Conservation (phyloP, 1,139 yeast genomes). For the Kurtzmaniella quercitrusa region DNA sequence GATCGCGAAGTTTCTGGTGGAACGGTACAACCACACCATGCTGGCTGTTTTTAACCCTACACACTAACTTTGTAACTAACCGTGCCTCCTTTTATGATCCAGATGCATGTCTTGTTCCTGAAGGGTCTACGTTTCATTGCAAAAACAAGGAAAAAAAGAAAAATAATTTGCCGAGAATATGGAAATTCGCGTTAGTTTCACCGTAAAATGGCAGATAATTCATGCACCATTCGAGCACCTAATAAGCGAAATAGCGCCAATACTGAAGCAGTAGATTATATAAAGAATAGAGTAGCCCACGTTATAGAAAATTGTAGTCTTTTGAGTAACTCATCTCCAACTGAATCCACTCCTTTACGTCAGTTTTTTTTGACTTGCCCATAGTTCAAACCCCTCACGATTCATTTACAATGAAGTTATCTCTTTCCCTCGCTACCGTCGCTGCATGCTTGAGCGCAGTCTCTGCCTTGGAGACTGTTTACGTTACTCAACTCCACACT, state of each 20-base stretch:
- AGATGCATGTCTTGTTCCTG: not conserved
- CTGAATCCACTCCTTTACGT: slow-evolving; percentile 1
- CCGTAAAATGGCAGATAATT: not conserved
- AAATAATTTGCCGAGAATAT: not conserved
- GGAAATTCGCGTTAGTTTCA: slow-evolving; percentile 1
- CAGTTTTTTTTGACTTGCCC: not conserved
- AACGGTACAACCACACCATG: no score
- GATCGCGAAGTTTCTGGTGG: no score
- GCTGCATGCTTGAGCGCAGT: slow-evolving; percentile 12
- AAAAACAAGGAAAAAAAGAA: not conserved
- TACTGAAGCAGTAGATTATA: not conserved
- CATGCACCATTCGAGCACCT: not conserved
- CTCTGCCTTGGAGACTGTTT: slow-evolving; percentile 17
- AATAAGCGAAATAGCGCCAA: no score
- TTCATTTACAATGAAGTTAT: slow-evolving; percentile 14
- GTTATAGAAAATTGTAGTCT: not conserved
- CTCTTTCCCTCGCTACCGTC: slow-evolving; percentile 14
- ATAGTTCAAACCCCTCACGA: slow-evolving; percentile 2
- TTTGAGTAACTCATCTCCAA: not conserved
- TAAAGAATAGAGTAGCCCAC: not conserved
- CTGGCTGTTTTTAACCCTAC: no score
- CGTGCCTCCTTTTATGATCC: not conserved
- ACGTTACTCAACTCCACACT: slow-evolving; percentile 21
- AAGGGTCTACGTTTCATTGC: not conserved
- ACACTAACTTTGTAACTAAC: no score